phyloP scores from a whole-genome alignment of 1,284 basidiomycete species.

The Fomitopsis palustris region DNA sequence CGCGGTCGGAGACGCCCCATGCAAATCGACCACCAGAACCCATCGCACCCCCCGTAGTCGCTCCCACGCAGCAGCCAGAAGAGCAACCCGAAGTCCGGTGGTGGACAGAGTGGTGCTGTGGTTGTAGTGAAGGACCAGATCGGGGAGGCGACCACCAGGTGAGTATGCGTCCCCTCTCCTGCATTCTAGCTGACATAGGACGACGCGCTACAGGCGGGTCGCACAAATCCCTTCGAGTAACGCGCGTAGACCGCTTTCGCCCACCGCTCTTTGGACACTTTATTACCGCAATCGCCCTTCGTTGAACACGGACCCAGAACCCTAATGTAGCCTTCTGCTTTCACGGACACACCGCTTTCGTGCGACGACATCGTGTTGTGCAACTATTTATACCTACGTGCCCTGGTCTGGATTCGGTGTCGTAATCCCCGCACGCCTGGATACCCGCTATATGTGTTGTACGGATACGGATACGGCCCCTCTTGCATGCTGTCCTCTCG shows the following conservation, averaged over 20 bases:
- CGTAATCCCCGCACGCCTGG: not conserved
- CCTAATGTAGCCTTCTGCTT: conserved; percentile 1
- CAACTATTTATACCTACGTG: conserved; percentile 1
- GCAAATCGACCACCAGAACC: conserved; percentile 37
- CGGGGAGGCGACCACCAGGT: conserved; percentile 71
- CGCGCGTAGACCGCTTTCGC: not conserved
- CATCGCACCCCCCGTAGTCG: conserved; percentile 33
- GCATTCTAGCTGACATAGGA: not conserved
- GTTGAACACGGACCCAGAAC: conserved; percentile 1
- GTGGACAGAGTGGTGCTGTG: conserved; percentile 85
- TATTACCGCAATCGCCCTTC: not conserved
- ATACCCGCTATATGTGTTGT: conserved; percentile 1
- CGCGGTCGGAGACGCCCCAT: conserved; percentile 30
- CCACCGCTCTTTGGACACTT: not conserved
- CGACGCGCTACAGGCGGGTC: conserved; percentile 49
- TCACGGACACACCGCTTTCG: conserved; percentile 1
- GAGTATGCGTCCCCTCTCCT: conserved; percentile 17
- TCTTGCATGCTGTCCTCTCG: not conserved
- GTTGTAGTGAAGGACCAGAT: conserved; percentile 66
- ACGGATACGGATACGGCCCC: not conserved
- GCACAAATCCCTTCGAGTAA: conserved; percentile 74
- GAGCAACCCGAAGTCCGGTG: conserved; percentile 46
- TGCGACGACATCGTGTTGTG: conserved; percentile 2
- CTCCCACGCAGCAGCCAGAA: conserved; percentile 22
- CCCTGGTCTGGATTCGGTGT: not conserved